Percentiles rank a stretch among this genome's conserved stretches.
These are phyloP conservation scores for Cystobasidiaceae sp. DNA, from an alignment of 1,284 basidiomycete species.

Conservation along the genomic window DNA sequence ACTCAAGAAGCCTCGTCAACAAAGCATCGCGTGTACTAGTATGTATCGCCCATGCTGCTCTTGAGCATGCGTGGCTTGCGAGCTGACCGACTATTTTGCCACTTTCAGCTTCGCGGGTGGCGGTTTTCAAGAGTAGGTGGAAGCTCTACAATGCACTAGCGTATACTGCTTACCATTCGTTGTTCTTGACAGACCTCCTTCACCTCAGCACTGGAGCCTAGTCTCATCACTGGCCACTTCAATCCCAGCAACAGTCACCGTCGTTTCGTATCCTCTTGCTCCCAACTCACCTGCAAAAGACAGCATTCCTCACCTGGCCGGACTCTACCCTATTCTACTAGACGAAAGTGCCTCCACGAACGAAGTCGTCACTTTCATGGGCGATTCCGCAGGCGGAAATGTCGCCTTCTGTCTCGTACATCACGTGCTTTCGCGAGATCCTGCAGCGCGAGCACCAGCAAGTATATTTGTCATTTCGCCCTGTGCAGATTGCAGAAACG, in stretches of 20 bases:
- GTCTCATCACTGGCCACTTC: not conserved
- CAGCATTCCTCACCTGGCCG: conserved; percentile 13
- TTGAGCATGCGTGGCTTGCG: no score
- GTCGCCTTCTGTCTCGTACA: conserved; percentile 7
- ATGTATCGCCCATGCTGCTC: not conserved
- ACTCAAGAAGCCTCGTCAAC: not conserved
- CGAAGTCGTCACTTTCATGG: conserved; percentile 15
- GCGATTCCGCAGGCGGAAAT: conserved; percentile 27
- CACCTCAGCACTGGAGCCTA: conserved; percentile 22
- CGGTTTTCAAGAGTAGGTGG: conserved; percentile 9
- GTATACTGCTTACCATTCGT: not conserved
- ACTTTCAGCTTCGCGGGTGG: conserved; percentile 17
- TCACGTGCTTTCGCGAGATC: not conserved
- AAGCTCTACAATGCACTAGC: no score
- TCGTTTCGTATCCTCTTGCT: conserved; percentile 24
- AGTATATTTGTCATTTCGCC: conserved; percentile 12
- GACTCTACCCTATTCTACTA: not conserved
- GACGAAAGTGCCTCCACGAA: not conserved
- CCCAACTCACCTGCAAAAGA: conserved; percentile 23
- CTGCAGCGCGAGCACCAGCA: not conserved
- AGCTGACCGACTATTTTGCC: not conserved
- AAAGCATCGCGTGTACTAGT: conserved; percentile 11
- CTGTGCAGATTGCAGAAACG: conserved; percentile 2
- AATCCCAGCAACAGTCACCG: not conserved
- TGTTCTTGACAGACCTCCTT: not conserved